A percentile compares a stretch with the other conserved stretches of the same genome.
Conservation (phyloP, 257 asterid genomes). For the Henckelia pumila region DNA sequence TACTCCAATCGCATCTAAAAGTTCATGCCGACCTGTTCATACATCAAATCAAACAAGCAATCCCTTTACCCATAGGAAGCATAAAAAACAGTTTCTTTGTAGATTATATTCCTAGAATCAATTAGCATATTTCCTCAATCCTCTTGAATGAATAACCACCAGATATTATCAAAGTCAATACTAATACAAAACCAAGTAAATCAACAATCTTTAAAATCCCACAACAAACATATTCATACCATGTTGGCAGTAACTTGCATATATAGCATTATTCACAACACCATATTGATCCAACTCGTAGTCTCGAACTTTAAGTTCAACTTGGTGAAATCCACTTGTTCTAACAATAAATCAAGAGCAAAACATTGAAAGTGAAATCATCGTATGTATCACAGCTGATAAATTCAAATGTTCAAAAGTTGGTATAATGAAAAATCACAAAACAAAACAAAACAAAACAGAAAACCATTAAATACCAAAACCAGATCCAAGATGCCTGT, state of each 20-base stretch:
- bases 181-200: not conserved
- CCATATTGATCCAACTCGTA: conserved; percentile 94
- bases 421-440: not conserved
- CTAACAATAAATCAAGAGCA: conserved; percentile 36
- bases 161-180: not conserved
- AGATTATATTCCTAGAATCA: not conserved
- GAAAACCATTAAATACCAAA: not conserved
- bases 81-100: not conserved
- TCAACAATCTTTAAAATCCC: not conserved
- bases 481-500: not conserved
- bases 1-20: conserved; percentile 64
- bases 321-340: conserved; percentile 61
- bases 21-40: conserved; percentile 87
- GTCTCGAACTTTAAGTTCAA: conserved; percentile 86
- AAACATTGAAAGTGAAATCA: not conserved
- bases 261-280: conserved; percentile 83
- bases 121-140: not conserved
- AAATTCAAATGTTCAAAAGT: conserved; percentile 1
- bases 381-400: not conserved
- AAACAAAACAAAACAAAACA: not conserved
- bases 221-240: conserved; percentile 46
- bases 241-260: conserved; percentile 89
- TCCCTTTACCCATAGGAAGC: not conserved
- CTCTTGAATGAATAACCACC: not conserved
- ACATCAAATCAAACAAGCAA: conserved; percentile 2